Conservation (phyloP, 345 rosid species). For the Eucalyptus pauciflora region DNA sequence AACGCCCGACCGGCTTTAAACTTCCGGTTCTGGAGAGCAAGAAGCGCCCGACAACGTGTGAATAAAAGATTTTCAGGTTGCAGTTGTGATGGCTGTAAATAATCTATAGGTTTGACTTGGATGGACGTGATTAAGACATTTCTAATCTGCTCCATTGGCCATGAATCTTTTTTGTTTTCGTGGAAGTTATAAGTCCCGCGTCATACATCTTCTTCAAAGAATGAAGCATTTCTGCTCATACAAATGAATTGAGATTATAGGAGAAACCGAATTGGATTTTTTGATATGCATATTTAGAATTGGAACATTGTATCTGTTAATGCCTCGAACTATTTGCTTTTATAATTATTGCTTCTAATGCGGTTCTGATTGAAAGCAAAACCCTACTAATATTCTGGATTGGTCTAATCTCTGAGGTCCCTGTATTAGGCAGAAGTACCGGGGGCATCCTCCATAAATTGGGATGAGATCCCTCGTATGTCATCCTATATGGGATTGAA, state of each 20-base stretch:
- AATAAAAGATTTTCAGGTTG: not conserved
- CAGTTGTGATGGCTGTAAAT: not conserved
- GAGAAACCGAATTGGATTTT: not conserved
- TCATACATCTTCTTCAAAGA: not conserved
- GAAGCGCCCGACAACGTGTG: not conserved
- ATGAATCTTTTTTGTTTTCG: not conserved
- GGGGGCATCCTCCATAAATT: not conserved
- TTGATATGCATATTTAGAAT: not conserved
- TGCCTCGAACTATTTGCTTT: not conserved
- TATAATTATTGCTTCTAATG: not conserved
- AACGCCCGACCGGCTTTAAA: not conserved
- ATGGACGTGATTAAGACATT: not conserved
- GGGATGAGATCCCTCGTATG: not conserved
- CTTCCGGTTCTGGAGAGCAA: not conserved
- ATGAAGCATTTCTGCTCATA: not conserved
- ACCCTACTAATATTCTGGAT: not conserved
- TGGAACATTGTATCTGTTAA: not conserved
- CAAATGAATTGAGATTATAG: not conserved
- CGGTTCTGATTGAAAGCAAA: not conserved
- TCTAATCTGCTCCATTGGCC: not conserved
- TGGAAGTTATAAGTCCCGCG: not conserved
- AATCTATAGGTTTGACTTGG: not conserved
- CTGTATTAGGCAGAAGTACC: not conserved
- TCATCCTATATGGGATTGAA: not conserved
- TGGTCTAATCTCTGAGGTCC: not conserved